Evolutionary conservation across 495 filamentous ascomycete species (phyloP).

Genomic region (Penicillium bovifimosum): DNA sequence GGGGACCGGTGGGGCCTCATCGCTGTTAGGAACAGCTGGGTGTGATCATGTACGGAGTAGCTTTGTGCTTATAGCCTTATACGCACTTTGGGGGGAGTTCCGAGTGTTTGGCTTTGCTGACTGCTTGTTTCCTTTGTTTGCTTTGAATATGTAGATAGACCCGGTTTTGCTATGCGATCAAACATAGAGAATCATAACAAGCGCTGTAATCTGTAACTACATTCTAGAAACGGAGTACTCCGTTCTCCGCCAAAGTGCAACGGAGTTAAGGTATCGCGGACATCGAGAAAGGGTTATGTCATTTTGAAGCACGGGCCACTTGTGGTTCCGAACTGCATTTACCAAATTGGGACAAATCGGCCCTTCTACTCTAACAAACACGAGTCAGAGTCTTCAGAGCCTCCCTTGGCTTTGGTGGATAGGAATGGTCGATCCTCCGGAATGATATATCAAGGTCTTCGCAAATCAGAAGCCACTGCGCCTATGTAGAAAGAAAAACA

Average conservation of each 20-base stretch:
- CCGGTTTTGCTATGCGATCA: not conserved
- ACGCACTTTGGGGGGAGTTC: not conserved
- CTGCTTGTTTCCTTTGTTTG: not conserved
- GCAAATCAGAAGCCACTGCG: too few relatives aligned
- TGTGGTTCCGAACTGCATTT: constrained; percentile 12
- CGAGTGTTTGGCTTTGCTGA: not conserved
- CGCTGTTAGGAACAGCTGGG: not conserved
- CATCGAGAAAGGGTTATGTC: constrained; percentile 11
- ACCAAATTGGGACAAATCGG: constrained; percentile 9
- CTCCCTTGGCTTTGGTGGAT: too few relatives aligned
- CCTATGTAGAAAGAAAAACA: too few relatives aligned
- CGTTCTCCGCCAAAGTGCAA: not conserved
- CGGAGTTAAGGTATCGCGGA: not conserved
- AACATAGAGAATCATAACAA: not conserved
- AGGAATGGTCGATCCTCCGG: not conserved
- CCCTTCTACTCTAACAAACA: not conserved
- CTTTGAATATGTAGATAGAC: not conserved
- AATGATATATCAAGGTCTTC: too few relatives aligned
- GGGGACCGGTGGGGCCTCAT: not conserved
- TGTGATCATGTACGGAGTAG: not conserved
- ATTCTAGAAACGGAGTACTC: not conserved
- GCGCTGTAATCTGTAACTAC: not conserved
- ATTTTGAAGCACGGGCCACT: constrained; percentile 3
- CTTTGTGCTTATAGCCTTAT: not conserved
- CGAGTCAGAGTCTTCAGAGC: not conserved